Evolutionary conservation across 2,329 filamentous ascomycete species (phyloP), one percentile per base, ranked within the genome.

Genomic region (Aspergillus unguis): DNA sequence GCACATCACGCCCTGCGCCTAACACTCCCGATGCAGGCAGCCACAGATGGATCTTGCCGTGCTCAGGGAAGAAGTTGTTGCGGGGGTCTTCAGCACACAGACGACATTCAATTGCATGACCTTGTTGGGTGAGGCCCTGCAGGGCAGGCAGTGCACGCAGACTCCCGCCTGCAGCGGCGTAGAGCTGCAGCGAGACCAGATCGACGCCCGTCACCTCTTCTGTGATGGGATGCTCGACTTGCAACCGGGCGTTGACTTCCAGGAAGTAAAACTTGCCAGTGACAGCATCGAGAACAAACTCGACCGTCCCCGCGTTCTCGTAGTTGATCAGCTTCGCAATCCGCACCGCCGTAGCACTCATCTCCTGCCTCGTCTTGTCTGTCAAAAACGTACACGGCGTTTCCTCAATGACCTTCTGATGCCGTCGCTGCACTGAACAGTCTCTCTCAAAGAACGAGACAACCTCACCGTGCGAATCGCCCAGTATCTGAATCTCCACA

Each of bases 401-500:
- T 62, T 79, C 77, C 54, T 81, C 79, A 0, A 81, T 66, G 2
- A 81, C 71, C 53, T 81, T 81, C 52, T 81, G 78, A 53, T 81
- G 73, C 1, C 78, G 67, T 5, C 79, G 62, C 45, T 81, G 78
- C 2, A 81, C 59, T 4, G 77, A 79, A 53, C 79, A 81, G 35
- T 81, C 79, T 6, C 79, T 65, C 45, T 81, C 78, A 4, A 56
- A 53, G n/a, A 58, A 57, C 0, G 44, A 50, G 3, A 53, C 11
- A 3, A 53, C 46, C 27, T 35, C 33, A 2, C 50, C 47, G 9
- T 45, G n/a, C 26, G 42, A 33, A 37, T 50, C 50, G 25, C 50
- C 49, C 46, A 48, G 6, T 2, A 48, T 43, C 46, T 48, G 46
- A 6, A 48, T 42, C 26, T 31, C 41, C 26, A 43, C 41, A 31